Evolutionary conservation across 2,329 filamentous ascomycete species (phyloP).

Genomic region (Xylaria sp.): DNA sequence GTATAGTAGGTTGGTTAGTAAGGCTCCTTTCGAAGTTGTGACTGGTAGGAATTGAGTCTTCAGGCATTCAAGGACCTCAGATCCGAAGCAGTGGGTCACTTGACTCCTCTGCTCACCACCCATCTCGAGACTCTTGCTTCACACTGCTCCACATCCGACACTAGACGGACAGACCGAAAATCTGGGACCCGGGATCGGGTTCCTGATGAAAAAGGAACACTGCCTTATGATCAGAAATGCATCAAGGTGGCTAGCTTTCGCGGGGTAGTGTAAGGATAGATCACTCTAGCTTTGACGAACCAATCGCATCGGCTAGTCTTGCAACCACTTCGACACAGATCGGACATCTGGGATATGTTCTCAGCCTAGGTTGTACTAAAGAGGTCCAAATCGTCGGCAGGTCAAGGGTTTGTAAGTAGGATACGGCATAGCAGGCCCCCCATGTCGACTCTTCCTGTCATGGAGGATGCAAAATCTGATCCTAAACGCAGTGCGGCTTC

Average conservation of each 20-base stretch:
- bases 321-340: constrained; percentile 11
- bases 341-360: constrained; percentile 4
- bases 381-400: background rate
- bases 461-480: background rate
- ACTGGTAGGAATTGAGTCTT: constrained; percentile 6
- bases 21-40: constrained; percentile 20
- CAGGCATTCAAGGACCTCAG: constrained; percentile 41
- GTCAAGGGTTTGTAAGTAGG: background rate
- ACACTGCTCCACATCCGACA: constrained; percentile 29
- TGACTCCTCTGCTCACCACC: constrained; percentile 26
- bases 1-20: constrained; percentile 24
- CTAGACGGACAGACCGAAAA: constrained; percentile 39
- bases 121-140: constrained; percentile 10
- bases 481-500: background rate
- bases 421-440: background rate
- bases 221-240: constrained; percentile 17
- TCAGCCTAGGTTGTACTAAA: background rate
- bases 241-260: constrained; percentile 3
- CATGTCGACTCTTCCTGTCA: background rate
- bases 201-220: constrained; percentile 22
- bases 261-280: constrained; percentile 16
- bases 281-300: constrained; percentile 15
- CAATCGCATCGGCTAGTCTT: constrained; percentile 23
- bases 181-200: constrained; percentile 41
- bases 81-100: constrained; percentile 42